Evolutionary conservation across 352 stramenopile species (phyloP).

Genomic region (Discostella stelligera): DNA sequence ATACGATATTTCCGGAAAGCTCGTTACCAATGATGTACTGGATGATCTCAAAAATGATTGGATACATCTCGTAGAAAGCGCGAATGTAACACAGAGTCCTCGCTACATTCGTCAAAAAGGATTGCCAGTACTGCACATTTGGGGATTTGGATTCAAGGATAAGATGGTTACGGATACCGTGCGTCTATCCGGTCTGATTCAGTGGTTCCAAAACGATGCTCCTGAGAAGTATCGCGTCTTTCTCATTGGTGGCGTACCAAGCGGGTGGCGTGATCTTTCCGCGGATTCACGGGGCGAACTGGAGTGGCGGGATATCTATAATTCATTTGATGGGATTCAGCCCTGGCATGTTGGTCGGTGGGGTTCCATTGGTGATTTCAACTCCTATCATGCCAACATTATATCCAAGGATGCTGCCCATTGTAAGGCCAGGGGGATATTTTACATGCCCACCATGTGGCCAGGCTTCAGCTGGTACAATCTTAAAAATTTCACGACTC

Average conservation of each 20-base stretch:
- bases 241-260: slow-evolving; percentile 48
- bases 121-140: slow-evolving; percentile 53
- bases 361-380: slow-evolving; percentile 9
- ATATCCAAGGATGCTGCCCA: slow-evolving; percentile 23
- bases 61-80: slow-evolving; percentile 52
- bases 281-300: slow-evolving; percentile 27
- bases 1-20: slow-evolving; percentile 49
- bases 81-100: slow-evolving; percentile 46
- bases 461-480: slow-evolving; percentile 48
- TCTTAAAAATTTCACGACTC: slow-evolving; percentile 11
- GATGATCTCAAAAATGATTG: slow-evolving; percentile 52
- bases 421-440: slow-evolving; percentile 20
- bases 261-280: slow-evolving; percentile 25
- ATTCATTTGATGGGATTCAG: slow-evolving; percentile 47
- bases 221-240: slow-evolving; percentile 52
- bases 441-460: slow-evolving; percentile 45
- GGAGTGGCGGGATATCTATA: slow-evolving; percentile 46
- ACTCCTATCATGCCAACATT: slow-evolving; percentile 29
- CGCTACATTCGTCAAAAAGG: slow-evolving; percentile 49
- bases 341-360: slow-evolving; percentile 58
- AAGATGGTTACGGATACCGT: slow-evolving; percentile 14
- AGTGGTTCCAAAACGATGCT: slow-evolving; percentile 35
- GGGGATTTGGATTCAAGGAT: slow-evolving; percentile 48
- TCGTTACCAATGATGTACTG: slow-evolving; percentile 30
- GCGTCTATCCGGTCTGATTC: slow-evolving; percentile 33